Evolutionary conservation across 2,329 filamentous ascomycete genomes (phyloP).

Genomic region (Sporothrix globosa): DNA sequence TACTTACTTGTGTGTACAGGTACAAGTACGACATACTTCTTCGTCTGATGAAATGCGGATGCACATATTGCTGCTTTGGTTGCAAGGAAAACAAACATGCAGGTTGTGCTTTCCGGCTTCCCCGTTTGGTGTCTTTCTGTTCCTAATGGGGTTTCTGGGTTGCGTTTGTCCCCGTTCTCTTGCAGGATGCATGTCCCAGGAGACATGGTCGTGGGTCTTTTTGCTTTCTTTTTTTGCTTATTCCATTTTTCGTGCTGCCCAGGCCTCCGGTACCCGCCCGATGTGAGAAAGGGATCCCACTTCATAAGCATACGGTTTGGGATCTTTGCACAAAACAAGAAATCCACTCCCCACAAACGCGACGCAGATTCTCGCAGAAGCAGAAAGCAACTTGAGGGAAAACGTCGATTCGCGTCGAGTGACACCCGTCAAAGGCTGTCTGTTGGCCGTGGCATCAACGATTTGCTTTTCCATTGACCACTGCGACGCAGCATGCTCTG

Average conservation of each 20-base stretch:
- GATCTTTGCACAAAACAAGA: not conserved
- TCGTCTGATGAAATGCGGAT: not conserved
- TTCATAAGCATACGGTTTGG: not conserved
- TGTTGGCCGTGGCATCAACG: not conserved
- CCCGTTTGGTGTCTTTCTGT: constrained; percentile 14
- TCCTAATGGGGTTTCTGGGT: constrained; percentile 8
- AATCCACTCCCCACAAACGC: not conserved
- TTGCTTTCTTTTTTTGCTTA: not conserved
- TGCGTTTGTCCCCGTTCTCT: not conserved
- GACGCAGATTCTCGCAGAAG: not conserved
- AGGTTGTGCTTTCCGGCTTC: constrained; percentile 22
- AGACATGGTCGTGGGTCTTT: not conserved
- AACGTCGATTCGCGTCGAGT: not conserved
- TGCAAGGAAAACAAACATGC: not conserved
- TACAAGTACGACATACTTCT: not conserved
- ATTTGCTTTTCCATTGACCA: not conserved
- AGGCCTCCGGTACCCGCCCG: constrained; percentile 10
- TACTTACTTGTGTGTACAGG: not conserved
- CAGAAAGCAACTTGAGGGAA: not conserved
- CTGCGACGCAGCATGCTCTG: not conserved
- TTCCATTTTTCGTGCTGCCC: not conserved
- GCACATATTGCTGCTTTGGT: not conserved
- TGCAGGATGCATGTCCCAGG: constrained; percentile 28
- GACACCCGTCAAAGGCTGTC: not conserved
- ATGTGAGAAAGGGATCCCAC: not conserved